These are phyloP conservation scores for Suhomyces bokatorum DNA, from an alignment of 1,139 yeast species.

Conservation along the genomic window DNA sequence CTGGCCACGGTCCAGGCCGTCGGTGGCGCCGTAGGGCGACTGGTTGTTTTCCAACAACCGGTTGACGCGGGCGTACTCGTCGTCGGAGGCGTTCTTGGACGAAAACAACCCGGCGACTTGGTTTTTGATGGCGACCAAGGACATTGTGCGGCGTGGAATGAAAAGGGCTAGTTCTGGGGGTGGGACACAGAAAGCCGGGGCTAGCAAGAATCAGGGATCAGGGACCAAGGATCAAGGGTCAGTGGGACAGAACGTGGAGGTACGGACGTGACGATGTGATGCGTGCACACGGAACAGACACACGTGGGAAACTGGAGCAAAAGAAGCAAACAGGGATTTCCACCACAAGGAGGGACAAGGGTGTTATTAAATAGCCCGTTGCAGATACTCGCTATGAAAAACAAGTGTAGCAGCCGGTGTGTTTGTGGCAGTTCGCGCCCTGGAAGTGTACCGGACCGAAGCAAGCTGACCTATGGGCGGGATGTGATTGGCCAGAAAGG, in stretches of 20 bases:
- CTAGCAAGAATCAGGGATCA: background rate
- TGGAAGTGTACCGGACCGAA: background rate
- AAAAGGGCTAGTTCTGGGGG: background rate
- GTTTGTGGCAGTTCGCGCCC: slow-evolving; percentile 3
- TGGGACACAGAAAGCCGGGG: background rate
- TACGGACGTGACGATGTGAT: background rate
- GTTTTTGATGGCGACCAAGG: slow-evolving; percentile 44
- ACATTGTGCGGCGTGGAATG: slow-evolving; percentile 22
- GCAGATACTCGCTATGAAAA: background rate
- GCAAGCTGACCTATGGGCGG: slow-evolving; percentile 1
- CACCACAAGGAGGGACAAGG: background rate
- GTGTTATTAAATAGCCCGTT: slow-evolving; percentile 3
- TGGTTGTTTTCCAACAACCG: slow-evolving; percentile 35
- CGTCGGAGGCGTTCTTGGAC: slow-evolving; percentile 25
- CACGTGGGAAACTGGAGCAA: background rate
- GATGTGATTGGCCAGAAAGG: slow-evolving; percentile 3
- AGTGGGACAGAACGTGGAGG: background rate
- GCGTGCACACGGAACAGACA: background rate
- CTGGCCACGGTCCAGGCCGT: slow-evolving; percentile 36
- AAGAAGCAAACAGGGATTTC: background rate
- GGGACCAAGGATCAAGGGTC: background rate
- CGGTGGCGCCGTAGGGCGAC: slow-evolving; percentile 43
- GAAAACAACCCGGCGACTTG: slow-evolving; percentile 29
- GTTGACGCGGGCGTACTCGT: slow-evolving; percentile 37
- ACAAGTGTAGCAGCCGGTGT: background rate